Evolutionary conservation across 1,139 yeast genomes (phyloP), one percentile per base, ranked within the genome.

Genomic region (Debaryomyces psychrophilus): DNA sequence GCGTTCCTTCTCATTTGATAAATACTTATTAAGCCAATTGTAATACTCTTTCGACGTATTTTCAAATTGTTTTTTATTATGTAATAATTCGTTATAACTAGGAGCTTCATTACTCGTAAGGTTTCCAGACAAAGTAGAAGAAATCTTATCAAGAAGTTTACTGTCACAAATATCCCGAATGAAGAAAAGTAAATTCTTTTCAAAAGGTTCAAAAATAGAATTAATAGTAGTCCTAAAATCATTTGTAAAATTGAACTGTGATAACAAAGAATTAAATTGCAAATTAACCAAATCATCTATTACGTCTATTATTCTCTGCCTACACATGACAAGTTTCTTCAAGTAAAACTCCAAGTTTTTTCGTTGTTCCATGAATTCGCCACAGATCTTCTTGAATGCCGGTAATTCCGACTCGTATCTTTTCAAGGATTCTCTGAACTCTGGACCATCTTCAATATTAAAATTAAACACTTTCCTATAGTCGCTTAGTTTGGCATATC

Each of bases 41-140:
- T 89, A 88, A 61, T 81, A 89, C 45, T 85, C 90, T 50, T 83
- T 80, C 1, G 90, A 82, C 50, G 82, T 86, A 44, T 80, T 86
- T 56, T 87, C 95, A 62, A 87, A 87, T 37, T 73, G 78, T 46
- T 81, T 78, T 56, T 76, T 79, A 42, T 73, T 47, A 15, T 47
- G 50, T 14, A 44, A 43, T 27, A 61, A 42, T 41, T 64, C 68
- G 33, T 56, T 52, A 11, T 43, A 34, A 12, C 42, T 44, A 8
- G 36, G 33, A 33, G 34, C 43, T 17, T 45, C 50, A 28, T 38
- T 43, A 5, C 42, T 31, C 5, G 33, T 38, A 29, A 42, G 26
- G 27, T 37, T 47, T 34, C 25, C 44, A 4, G 44, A 26, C 7
- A 50, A 38, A 31, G 51, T 52, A 8, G 48, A 39, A 2, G 52